Evolutionary conservation across 2,329 filamentous ascomycete species (phyloP).

Genomic region (Arthroderma sp.): DNA sequence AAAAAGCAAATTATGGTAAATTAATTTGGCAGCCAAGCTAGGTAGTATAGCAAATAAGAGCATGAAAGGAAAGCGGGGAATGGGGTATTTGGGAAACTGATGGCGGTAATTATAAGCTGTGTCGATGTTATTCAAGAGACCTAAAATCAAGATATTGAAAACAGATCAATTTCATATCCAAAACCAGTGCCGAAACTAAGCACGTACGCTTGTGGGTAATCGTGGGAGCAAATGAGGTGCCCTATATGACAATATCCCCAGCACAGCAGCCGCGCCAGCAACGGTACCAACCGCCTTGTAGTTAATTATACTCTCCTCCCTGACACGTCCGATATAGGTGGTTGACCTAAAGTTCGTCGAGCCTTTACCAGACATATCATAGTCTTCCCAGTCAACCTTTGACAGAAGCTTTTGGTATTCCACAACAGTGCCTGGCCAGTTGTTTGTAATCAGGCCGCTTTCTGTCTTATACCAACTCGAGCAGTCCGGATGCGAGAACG

Average conservation of each 20-base stretch:
- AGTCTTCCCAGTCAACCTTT: constrained; percentile 18
- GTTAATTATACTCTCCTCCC: constrained; percentile 22
- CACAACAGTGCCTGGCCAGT: constrained; percentile 42
- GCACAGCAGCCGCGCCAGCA: constrained; percentile 56
- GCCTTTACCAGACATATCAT: constrained; percentile 13
- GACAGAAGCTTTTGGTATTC: constrained; percentile 39
- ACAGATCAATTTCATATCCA: background rate
- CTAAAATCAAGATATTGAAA: background rate
- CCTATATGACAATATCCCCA: constrained; percentile 2
- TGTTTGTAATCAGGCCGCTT: constrained; percentile 43
- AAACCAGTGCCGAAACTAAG: background rate
- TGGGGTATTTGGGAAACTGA: no score
- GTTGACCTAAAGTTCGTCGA: constrained; percentile 9
- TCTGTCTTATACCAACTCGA: constrained; percentile 45
- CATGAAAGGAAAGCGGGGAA: no score
- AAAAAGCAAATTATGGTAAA: no score
- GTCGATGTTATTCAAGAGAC: no score
- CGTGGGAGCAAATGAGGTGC: constrained; percentile 6
- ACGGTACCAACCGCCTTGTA: constrained; percentile 45
- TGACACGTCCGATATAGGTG: constrained; percentile 16
- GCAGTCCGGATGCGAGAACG: constrained; percentile 43
- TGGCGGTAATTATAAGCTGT: no score
- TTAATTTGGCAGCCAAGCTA: no score
- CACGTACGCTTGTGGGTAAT: background rate
- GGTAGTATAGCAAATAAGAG: no score